Percentiles rank a stretch among this genome's conserved stretches.
phyloP scores from a whole-genome alignment of 1,284 basidiomycete genomes.

The Cryptococcus sp. region DNA sequence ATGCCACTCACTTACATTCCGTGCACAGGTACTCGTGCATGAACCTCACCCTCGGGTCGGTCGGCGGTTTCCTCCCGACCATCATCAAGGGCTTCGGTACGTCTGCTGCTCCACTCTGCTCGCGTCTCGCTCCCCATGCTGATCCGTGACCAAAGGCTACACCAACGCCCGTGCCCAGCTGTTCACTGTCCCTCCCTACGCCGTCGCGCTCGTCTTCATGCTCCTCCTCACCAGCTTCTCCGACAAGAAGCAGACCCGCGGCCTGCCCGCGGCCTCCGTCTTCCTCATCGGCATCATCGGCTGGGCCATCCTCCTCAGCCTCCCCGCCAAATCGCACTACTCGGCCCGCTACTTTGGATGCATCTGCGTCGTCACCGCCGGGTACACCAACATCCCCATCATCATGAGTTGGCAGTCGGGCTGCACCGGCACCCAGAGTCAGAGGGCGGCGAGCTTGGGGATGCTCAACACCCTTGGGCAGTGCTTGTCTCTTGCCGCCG shows the following conservation, averaged over 20 bases:
- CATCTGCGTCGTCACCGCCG: constrained; percentile 47
- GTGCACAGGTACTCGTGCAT: constrained; percentile 68
- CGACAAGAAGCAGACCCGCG: constrained; percentile 69
- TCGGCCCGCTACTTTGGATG: constrained; percentile 50
- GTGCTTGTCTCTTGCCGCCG: constrained; percentile 50
- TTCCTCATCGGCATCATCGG: constrained; percentile 50
- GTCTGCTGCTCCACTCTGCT: neutral
- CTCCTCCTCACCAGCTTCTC: constrained; percentile 63
- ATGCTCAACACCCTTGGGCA: constrained; percentile 53
- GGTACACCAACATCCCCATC: constrained; percentile 47
- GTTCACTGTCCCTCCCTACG: constrained; percentile 77
- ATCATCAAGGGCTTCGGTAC: constrained; percentile 57
- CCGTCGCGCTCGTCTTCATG: constrained; percentile 65
- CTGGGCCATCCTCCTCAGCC: constrained; percentile 48
- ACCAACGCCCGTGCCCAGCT: constrained; percentile 53
- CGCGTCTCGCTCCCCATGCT: neutral
- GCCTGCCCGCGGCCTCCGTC: constrained; percentile 42
- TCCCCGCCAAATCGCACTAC: constrained; percentile 37
- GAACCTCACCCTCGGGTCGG: constrained; percentile 72
- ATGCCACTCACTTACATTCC: constrained; percentile 55
- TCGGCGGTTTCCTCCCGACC: constrained; percentile 79
- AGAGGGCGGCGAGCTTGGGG: constrained; percentile 50
- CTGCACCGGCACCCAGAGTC: constrained; percentile 46
- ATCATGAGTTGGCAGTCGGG: constrained; percentile 46
- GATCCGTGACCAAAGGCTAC: constrained; percentile 51